Evolutionary conservation across 2,329 filamentous ascomycete genomes (phyloP).

Genomic region (Elsinoe ampelina): DNA sequence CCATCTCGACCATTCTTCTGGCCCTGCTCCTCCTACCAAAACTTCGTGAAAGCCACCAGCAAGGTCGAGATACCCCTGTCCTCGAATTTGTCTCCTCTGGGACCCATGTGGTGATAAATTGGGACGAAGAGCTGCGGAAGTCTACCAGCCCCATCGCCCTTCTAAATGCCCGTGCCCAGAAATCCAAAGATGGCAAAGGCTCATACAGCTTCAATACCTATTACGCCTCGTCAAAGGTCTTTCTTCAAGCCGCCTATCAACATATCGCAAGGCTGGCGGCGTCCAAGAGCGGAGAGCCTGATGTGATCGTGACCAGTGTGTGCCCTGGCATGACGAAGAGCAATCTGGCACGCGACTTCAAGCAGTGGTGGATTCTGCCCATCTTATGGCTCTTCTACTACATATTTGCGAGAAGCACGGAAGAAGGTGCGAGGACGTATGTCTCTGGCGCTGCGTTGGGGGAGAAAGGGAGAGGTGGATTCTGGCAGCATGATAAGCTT

Average conservation of each 20-base stretch:
- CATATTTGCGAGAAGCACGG: conserved; percentile 21
- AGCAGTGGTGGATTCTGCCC: conserved; percentile 20
- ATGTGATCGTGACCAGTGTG: conserved; percentile 30
- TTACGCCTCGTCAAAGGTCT: conserved; percentile 28
- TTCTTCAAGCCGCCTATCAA: conserved; percentile 28
- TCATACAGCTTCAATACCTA: background rate
- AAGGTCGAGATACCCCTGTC: conserved; percentile 8
- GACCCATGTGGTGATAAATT: background rate
- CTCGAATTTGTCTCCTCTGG: conserved; percentile 12
- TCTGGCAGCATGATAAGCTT: conserved; percentile 29
- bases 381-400: conserved; percentile 20
- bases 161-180: background rate
- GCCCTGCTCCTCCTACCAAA: conserved; percentile 41
- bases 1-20: conserved; percentile 47
- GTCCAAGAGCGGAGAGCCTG: conserved; percentile 17
- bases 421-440: conserved; percentile 26
- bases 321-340: conserved; percentile 28
- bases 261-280: conserved; percentile 23
- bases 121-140: background rate
- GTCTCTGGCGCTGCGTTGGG: conserved; percentile 29
- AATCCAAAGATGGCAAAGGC: background rate
- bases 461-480: conserved; percentile 27
- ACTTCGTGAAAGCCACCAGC: conserved; percentile 21
- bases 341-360: conserved; percentile 26
- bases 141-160: background rate